Evolutionary conservation across 2,329 filamentous ascomycete species (phyloP).

Genomic region (Cordyceps fumosorosea): DNA sequence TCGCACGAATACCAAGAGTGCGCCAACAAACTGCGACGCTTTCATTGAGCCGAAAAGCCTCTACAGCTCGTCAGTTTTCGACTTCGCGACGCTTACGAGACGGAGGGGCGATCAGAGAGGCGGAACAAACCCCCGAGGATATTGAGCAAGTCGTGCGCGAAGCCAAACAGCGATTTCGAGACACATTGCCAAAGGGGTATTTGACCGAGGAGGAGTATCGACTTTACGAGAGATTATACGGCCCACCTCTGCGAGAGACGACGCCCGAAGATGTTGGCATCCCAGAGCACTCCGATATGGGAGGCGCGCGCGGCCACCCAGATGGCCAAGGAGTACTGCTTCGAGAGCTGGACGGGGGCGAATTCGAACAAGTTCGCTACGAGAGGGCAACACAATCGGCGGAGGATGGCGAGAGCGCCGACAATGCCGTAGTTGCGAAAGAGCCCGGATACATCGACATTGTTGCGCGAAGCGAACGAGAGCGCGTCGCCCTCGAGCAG

Average conservation of each 20-base stretch:
- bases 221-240: slow-evolving; percentile 77
- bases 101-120: slow-evolving; percentile 11
- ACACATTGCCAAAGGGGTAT: slow-evolving; percentile 66
- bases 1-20: not conserved
- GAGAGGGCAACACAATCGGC: slow-evolving; percentile 9
- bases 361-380: slow-evolving; percentile 56
- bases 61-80: slow-evolving; percentile 25
- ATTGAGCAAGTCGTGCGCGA: slow-evolving; percentile 61
- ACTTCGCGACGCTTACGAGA: slow-evolving; percentile 21
- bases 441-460: slow-evolving; percentile 37
- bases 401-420: slow-evolving; percentile 12
- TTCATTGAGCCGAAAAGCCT: not conserved
- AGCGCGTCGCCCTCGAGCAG: slow-evolving; percentile 47
- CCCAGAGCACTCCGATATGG: slow-evolving; percentile 34
- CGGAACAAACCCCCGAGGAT: slow-evolving; percentile 23
- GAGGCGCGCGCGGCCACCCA: slow-evolving; percentile 17
- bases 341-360: slow-evolving; percentile 48
- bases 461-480: slow-evolving; percentile 47
- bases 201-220: slow-evolving; percentile 63
- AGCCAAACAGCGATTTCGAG: slow-evolving; percentile 69
- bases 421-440: slow-evolving; percentile 16
- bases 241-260: slow-evolving; percentile 60
- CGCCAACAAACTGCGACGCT: not conserved
- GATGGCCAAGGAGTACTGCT: slow-evolving; percentile 41
- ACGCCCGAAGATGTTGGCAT: slow-evolving; percentile 52